Conservation (phyloP, 805 yeast genomes). For the Saccharomycopsis sp. region DNA sequence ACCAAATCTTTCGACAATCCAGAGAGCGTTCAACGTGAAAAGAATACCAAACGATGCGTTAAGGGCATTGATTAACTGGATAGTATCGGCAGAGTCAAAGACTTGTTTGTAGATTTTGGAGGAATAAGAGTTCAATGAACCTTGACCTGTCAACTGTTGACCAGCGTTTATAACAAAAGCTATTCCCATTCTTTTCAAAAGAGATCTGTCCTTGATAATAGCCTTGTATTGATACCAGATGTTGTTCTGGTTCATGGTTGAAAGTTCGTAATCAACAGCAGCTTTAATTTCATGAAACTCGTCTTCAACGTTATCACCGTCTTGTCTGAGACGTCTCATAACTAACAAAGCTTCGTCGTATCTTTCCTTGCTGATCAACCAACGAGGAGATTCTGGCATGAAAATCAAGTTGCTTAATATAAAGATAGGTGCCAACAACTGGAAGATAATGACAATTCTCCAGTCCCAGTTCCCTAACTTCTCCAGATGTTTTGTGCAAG, state of each 20-base stretch:
- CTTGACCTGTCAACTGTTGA: conserved; percentile 38
- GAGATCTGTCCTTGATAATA: conserved; percentile 7
- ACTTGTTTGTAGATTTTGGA: conserved; percentile 18
- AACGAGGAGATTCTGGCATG: conserved; percentile 48
- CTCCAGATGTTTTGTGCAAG: conserved; percentile 31
- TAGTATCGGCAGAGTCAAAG: conserved; percentile 12
- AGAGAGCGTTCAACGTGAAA: conserved; percentile 27
- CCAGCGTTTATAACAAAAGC: conserved; percentile 16
- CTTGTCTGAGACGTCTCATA: conserved; percentile 48
- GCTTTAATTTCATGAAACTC: conserved; percentile 17
- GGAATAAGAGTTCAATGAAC: conserved; percentile 19
- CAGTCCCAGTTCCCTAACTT: conserved; percentile 34
- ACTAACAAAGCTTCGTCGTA: conserved; percentile 37
- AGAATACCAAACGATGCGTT: conserved; percentile 15
- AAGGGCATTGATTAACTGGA: conserved; percentile 25
- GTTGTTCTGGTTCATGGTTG: conserved; percentile 3
- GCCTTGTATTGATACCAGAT: conserved; percentile 14
- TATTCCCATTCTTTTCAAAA: conserved; percentile 6
- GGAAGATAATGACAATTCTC: conserved; percentile 37
- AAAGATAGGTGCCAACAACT: conserved; percentile 32
- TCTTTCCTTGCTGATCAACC: conserved; percentile 34
- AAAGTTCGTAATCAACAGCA: conserved; percentile 16
- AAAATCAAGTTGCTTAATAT: conserved; percentile 17
- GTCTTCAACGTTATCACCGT: conserved; percentile 34
- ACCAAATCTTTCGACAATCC: conserved; percentile 47